Evolutionary conservation across 2,329 filamentous ascomycete species (phyloP).

Genomic region (Mycosphaerella sp.): DNA sequence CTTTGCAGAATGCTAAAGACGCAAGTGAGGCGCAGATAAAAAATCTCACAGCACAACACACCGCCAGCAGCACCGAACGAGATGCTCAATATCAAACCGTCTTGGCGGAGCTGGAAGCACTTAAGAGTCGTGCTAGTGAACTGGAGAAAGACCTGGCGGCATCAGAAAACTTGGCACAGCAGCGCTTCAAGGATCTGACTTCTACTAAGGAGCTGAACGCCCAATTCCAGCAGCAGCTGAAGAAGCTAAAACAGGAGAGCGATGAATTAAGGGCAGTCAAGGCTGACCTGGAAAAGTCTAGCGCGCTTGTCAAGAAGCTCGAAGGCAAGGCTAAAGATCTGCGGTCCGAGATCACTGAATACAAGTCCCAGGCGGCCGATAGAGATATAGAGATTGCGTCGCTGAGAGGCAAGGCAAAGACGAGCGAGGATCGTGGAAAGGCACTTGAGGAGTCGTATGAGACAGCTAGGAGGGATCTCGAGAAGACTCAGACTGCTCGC

Average conservation of each 20-base stretch:
- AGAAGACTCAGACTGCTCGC: constrained; percentile 71
- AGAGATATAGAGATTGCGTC: constrained; percentile 72
- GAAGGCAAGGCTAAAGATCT: constrained; percentile 80
- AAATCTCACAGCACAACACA: constrained; percentile 46
- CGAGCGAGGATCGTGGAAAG: constrained; percentile 64
- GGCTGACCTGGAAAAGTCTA: constrained; percentile 63
- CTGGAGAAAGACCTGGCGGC: constrained; percentile 80
- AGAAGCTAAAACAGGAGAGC: constrained; percentile 69
- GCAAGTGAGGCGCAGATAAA: constrained; percentile 66
- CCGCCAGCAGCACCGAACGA: constrained; percentile 42
- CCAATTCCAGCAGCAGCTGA: constrained; percentile 81
- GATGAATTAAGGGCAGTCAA: constrained; percentile 66
- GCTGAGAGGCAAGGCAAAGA: constrained; percentile 70
- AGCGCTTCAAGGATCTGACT: constrained; percentile 78
- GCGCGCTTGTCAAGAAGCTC: constrained; percentile 62
- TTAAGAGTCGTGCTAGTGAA: constrained; percentile 62
- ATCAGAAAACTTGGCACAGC: constrained; percentile 78
- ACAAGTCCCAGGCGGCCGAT: constrained; percentile 64
- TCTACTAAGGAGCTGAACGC: constrained; percentile 73
- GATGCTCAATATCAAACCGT: constrained; percentile 52
- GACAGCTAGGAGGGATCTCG: constrained; percentile 67
- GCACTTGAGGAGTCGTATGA: constrained; percentile 75
- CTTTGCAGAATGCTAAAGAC: constrained; percentile 57
- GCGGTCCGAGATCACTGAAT: constrained; percentile 62
- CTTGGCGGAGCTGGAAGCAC: constrained; percentile 60